Base-by-base conservation (phyloP, 805 yeast species). In the Pichia gijzeniarum region DNA sequence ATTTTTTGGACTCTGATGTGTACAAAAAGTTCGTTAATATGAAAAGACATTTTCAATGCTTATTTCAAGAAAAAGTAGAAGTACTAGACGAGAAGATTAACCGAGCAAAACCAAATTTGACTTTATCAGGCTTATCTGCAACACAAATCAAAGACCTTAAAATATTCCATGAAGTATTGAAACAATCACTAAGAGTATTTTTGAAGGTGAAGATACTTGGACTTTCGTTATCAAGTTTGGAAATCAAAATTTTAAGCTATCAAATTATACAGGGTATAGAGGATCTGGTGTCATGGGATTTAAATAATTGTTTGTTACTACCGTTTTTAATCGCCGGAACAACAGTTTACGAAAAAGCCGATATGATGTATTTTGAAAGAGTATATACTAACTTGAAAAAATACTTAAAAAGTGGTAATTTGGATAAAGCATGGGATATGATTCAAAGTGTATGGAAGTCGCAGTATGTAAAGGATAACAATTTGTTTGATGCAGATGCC, bases 301-400 rank as follows among this genome's bases (percentile, higher is more conserved):
- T 41, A 33, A 41, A 34, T 33, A 35, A 41, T 27, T 41, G 13
- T 19, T 10, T 41, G 9, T 33, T 41, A 9, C 34, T 41, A 5
- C 44, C 44, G 2, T 41, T 41, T 31, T 16, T 41, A 9, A 41
- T 34, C 16, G 38, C 22, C 4, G 39, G 44, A 3, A 20, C 44
- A 21, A 33, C 30, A 8, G 17, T 41, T 21, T 17, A 20, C 19
- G 44, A 41, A 5, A 14, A 14, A 8, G 10, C 7, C 9, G 38
- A 35, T 21, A 34, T 25, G 20, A 19, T 41, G 4, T 9, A 14
- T 7, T 8, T 41, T n/a, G n/a, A 32, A 33, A 16, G 14, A 8
- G 8, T 41, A 9, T 21, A 41, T 41, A 5, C 4, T 3, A 16
- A 41, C 13, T 27, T 41, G 35, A 18, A 34, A 17, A 25, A 19